These are phyloP conservation scores for Capsella bursapastoris DNA, from an alignment of 345 rosid genomes.

Conservation along the genomic window DNA sequence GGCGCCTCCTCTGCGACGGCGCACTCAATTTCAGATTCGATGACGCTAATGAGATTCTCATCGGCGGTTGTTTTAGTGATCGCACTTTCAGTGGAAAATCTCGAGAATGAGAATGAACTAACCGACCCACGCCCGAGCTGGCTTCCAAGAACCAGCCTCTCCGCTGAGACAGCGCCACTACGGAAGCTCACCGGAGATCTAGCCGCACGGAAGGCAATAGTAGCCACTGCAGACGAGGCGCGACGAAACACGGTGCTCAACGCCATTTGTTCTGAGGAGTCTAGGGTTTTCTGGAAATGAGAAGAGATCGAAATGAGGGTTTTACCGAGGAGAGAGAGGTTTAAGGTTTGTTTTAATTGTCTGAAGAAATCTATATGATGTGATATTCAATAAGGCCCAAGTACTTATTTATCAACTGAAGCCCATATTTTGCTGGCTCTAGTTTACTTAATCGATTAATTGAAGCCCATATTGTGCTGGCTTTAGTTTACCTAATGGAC, in stretches of 20 bases:
- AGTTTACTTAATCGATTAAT: too few relatives aligned
- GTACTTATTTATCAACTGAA: background rate
- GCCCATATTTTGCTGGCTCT: background rate
- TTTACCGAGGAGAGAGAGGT: slow-evolving; percentile 19
- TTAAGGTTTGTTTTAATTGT: slow-evolving; percentile 20
- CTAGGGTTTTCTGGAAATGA: slow-evolving; percentile 18
- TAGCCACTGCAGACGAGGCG: slow-evolving; percentile 46
- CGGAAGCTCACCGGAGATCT: slow-evolving; percentile 48
- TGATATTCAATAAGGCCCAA: background rate
- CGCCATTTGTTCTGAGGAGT: slow-evolving; percentile 41
- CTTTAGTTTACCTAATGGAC: too few relatives aligned
- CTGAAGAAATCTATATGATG: background rate
- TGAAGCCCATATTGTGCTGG: too few relatives aligned
- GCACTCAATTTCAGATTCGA: slow-evolving; percentile 60
- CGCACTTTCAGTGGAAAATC: slow-evolving; percentile 44
- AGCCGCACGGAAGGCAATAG: slow-evolving; percentile 49
- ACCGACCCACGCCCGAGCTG: slow-evolving; percentile 29
- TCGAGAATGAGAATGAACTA: slow-evolving; percentile 31
- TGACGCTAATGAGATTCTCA: slow-evolving; percentile 48
- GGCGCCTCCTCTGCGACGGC: slow-evolving; percentile 47
- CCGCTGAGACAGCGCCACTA: slow-evolving; percentile 19
- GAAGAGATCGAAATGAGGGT: slow-evolving; percentile 33
- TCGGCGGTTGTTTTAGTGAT: slow-evolving; percentile 46
- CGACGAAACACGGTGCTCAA: slow-evolving; percentile 51
- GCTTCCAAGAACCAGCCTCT: slow-evolving; percentile 33